Conservation (phyloP, 257 asterid species). For the Przewalskia tangutica region DNA sequence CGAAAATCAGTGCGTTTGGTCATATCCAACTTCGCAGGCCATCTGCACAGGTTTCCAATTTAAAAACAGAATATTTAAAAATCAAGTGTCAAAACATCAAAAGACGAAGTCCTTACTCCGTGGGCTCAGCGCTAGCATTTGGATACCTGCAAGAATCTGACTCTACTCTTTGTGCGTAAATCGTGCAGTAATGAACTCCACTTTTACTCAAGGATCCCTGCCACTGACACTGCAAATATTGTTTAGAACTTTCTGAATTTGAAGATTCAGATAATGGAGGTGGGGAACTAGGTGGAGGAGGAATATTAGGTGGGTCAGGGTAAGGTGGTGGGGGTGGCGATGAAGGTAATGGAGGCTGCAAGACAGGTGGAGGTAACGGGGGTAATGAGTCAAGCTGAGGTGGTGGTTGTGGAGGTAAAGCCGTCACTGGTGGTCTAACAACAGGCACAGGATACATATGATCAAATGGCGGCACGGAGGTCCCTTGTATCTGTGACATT, state of each 20-base stretch:
- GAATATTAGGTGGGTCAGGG: conserved; percentile 47
- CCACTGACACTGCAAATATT: conserved; percentile 41
- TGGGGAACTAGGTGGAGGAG: conserved; percentile 62
- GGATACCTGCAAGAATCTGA: conserved; percentile 79
- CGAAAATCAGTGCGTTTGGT: conserved; percentile 82
- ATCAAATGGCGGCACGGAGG: conserved; percentile 50
- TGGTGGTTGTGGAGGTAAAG: conserved; percentile 19
- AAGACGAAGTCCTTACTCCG: conserved; percentile 42
- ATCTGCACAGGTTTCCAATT: conserved; percentile 44
- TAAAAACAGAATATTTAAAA: background rate
- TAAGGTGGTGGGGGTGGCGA: conserved; percentile 57
- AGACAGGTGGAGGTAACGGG: conserved; percentile 32
- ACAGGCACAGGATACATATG: conserved; percentile 48
- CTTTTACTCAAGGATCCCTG: conserved; percentile 87
- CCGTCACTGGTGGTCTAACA: conserved; percentile 50
- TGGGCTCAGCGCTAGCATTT: conserved; percentile 61
- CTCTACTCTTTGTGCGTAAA: conserved; percentile 69
- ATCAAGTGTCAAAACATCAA: conserved; percentile 13
- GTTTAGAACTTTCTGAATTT: conserved; percentile 25
- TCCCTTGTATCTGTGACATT: conserved; percentile 44
- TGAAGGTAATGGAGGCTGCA: conserved; percentile 30
- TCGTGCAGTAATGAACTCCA: conserved; percentile 67
- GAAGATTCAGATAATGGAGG: conserved; percentile 44
- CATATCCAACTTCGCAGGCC: conserved; percentile 92
- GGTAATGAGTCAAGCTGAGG: conserved; percentile 11